Conservation (phyloP, 768 basidiomycete species). For the Candolleomyces aberdarensis region DNA sequence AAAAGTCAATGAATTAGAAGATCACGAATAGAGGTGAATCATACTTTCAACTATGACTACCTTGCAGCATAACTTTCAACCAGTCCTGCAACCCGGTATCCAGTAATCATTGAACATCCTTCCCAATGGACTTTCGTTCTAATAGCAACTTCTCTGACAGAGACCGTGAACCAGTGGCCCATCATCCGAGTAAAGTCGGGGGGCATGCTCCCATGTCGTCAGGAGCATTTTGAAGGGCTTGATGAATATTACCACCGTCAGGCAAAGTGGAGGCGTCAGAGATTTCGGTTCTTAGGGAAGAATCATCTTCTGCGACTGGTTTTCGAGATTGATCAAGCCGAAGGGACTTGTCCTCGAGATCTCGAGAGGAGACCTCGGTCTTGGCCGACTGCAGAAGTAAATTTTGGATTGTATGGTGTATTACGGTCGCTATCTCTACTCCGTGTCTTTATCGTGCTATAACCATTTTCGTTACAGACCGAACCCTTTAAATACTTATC, state of each 20-base stretch:
- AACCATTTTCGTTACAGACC: too few species aligned
- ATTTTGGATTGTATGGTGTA: too few species aligned
- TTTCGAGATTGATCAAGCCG: conserved; percentile 10
- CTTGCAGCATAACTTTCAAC: background rate
- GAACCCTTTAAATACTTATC: too few species aligned
- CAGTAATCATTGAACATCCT: background rate
- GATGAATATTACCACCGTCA: conserved; percentile 7
- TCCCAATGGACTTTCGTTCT: background rate
- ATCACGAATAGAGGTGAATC: too few species aligned
- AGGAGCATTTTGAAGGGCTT: conserved; percentile 12
- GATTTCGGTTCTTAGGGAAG: conserved; percentile 11
- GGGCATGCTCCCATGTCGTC: conserved; percentile 14
- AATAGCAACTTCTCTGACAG: background rate
- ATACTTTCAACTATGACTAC: too few species aligned
- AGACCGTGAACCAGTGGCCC: background rate
- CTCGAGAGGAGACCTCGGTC: conserved; percentile 4
- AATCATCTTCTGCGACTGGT: conserved; percentile 10
- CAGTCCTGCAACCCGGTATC: background rate
- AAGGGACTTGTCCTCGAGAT: conserved; percentile 9
- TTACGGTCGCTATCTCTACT: too few species aligned
- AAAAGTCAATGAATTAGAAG: too few species aligned
- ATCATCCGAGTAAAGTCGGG: conserved; percentile 6
- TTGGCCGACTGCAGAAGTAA: background rate
- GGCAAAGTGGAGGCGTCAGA: conserved; percentile 8
- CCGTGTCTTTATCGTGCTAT: too few species aligned